Percentiles rank a stretch among this genome's conserved stretches.
Conservation (phyloP, 73 alveolate genomes). For the Paramecium biaurelia region DNA sequence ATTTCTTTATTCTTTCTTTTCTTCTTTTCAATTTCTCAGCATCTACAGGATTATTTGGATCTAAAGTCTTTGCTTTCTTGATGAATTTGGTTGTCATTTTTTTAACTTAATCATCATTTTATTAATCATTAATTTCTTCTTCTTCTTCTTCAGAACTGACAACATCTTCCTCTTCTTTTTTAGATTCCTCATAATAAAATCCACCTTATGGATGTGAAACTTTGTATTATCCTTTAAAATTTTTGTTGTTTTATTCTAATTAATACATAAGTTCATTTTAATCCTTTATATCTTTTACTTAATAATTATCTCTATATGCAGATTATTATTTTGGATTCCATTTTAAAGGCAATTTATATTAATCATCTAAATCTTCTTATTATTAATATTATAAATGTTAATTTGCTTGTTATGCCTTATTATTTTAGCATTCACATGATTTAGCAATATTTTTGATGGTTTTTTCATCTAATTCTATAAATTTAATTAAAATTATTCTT, state of each 20-base stretch:
- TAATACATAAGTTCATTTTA: neutral
- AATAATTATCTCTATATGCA: conserved; percentile 36
- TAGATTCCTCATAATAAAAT: neutral
- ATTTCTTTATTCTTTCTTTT: conserved; percentile 75
- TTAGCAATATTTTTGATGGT: conserved; percentile 23
- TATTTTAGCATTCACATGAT: neutral
- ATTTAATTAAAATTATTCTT: neutral
- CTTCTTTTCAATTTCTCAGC: conserved; percentile 55
- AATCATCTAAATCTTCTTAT: neutral
- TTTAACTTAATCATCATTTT: neutral
- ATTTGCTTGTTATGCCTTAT: neutral
- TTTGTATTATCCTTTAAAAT: conserved; percentile 18
- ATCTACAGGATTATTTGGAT: conserved; percentile 51
- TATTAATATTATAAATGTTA: neutral
- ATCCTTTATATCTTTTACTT: conserved; percentile 24
- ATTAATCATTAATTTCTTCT: neutral
- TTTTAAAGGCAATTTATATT: neutral
- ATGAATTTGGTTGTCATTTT: conserved; percentile 16
- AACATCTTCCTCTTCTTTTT: neutral
- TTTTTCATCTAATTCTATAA: conserved; percentile 18
- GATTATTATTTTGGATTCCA: conserved; percentile 36
- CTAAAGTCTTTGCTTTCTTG: conserved; percentile 45
- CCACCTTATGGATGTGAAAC: neutral
- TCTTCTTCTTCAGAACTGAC: neutral
- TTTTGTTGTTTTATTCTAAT: conserved; percentile 1